A percentile compares a stretch with the other conserved stretches of the same genome.
These are phyloP conservation scores for Sambucus nigra DNA, from an alignment of 129 eudicot species.

Conservation along the genomic window DNA sequence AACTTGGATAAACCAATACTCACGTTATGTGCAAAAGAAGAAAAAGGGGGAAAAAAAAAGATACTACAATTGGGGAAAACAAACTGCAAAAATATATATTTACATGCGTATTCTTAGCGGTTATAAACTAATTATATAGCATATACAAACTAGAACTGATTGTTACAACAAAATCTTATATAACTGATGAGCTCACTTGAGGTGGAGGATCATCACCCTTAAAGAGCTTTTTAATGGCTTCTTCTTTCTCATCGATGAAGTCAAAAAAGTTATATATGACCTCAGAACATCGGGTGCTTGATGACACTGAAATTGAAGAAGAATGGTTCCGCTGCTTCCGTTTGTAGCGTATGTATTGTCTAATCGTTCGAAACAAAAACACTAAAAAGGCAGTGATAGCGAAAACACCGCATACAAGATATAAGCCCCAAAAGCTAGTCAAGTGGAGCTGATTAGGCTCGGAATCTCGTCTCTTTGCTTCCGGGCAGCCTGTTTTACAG, in stretches of 20 bases:
- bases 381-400: slow-evolving; percentile 30
- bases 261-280: slow-evolving; percentile 24
- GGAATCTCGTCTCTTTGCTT: slow-evolving; percentile 2
- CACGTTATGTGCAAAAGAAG: too few relatives aligned
- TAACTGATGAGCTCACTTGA: neutral
- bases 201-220: slow-evolving; percentile 25
- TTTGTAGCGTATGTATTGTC: slow-evolving; percentile 36
- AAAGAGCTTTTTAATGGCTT: slow-evolving; percentile 40
- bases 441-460: slow-evolving; percentile 43
- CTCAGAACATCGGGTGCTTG: slow-evolving; percentile 23
- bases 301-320: slow-evolving; percentile 16
- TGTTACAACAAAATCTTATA: neutral
- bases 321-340: slow-evolving; percentile 22
- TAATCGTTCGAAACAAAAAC: slow-evolving; percentile 28
- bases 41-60: too few relatives aligned
- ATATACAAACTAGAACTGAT: neutral
- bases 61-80: too few relatives aligned
- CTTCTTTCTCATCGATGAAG: slow-evolving; percentile 60
- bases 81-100: too few relatives aligned
- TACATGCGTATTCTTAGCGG: neutral
- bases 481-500: slow-evolving; percentile 33
- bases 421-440: slow-evolving; percentile 49
- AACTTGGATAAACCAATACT: too few relatives aligned
- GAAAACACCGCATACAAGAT: slow-evolving; percentile 35
- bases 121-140: neutral